These are phyloP conservation scores for Macrocystidia cucumis DNA, from an alignment of 1,284 basidiomycete genomes.

Conservation along the genomic window DNA sequence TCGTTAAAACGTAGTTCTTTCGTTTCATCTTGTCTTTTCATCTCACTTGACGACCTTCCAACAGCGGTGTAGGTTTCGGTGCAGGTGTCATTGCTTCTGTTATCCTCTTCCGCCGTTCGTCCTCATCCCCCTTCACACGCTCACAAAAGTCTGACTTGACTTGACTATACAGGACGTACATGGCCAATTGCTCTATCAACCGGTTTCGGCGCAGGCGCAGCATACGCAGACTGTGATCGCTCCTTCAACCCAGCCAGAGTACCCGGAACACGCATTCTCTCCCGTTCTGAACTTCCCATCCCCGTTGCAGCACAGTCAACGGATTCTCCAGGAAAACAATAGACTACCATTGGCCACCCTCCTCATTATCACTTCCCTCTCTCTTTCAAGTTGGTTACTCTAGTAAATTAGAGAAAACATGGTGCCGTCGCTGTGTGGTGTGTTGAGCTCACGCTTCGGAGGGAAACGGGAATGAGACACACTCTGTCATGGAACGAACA, in stretches of 20 bases:
- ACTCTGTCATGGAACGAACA: no score
- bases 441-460: no score
- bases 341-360: no score
- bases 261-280: constrained; percentile 80
- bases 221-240: constrained; percentile 94
- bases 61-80: constrained; percentile 90
- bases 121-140: constrained; percentile 4
- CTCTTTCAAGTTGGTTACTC: no score
- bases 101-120: constrained; percentile 91
- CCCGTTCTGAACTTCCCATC: constrained; percentile 25
- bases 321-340: no score
- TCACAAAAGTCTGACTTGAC: constrained; percentile 8
- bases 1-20: constrained; percentile 70
- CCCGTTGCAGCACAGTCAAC: no score
- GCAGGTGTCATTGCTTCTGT: constrained; percentile 93
- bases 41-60: not conserved
- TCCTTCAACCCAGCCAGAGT: constrained; percentile 93
- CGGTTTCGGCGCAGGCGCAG: constrained; percentile 84
- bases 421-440: no score
- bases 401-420: no score
- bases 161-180: constrained; percentile 67
- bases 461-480: no score
- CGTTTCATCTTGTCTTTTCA: not conserved
- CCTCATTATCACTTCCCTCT: no score
- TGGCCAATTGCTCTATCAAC: constrained; percentile 95